Conservation (phyloP, 768 basidiomycete species). For the Lentinula edodes region DNA sequence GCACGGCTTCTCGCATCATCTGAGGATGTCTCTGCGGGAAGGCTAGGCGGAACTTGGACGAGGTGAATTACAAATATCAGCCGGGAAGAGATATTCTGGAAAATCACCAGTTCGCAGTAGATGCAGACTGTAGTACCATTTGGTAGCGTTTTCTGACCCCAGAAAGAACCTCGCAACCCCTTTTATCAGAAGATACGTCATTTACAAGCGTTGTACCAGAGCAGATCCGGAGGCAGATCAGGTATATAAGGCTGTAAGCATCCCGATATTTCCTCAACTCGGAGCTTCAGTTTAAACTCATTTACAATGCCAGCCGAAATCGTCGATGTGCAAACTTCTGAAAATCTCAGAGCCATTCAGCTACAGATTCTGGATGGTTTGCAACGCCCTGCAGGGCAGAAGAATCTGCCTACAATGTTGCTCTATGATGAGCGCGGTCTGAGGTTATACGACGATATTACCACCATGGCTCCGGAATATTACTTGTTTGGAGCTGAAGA, state of each 20-base stretch:
- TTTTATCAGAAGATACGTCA: not conserved
- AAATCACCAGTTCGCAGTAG: not conserved
- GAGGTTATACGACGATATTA: constrained; percentile 81
- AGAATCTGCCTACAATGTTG: constrained; percentile 73
- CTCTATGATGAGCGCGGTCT: constrained; percentile 87
- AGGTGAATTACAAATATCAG: not conserved
- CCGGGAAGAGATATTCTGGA: not conserved
- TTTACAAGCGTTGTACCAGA: not conserved
- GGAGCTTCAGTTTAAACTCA: not conserved
- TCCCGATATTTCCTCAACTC: not conserved
- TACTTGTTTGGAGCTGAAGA: constrained; percentile 90
- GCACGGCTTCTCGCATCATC: not conserved
- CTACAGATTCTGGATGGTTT: constrained; percentile 53
- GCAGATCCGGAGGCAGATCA: not conserved
- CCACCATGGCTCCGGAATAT: constrained; percentile 74
- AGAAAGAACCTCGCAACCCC: not conserved
- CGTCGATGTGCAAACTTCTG: constrained; percentile 40
- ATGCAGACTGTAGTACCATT: not conserved
- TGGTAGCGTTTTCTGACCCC: not conserved
- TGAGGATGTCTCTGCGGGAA: not conserved
- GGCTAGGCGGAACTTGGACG: not conserved
- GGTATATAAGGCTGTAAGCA: not conserved
- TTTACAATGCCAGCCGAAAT: constrained; percentile 41
- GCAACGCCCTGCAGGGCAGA: constrained; percentile 44
- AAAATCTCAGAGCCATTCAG: constrained; percentile 30